Conservation (phyloP, 495 filamentous ascomycete species). For the Tetracladium setigerum region DNA sequence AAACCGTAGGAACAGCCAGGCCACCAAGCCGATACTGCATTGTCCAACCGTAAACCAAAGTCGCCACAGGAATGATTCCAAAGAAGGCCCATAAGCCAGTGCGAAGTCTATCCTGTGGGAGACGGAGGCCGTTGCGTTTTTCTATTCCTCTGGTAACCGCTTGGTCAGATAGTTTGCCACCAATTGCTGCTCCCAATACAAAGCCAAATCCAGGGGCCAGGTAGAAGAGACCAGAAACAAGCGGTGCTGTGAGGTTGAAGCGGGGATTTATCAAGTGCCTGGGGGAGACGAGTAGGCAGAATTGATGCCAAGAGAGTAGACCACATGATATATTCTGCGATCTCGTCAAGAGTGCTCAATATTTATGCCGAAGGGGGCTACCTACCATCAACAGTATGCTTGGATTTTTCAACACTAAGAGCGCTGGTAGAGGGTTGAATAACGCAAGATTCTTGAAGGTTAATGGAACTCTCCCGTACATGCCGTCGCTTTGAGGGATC, state of each 20-base stretch:
- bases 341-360: background rate
- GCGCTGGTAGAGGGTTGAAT: slow-evolving; percentile 51
- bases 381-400: slow-evolving; percentile 34
- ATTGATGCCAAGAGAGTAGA: slow-evolving; percentile 61
- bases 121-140: slow-evolving; percentile 46
- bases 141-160: slow-evolving; percentile 54
- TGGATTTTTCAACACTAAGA: slow-evolving; percentile 49
- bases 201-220: slow-evolving; percentile 64
- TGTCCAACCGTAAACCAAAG: slow-evolving; percentile 63
- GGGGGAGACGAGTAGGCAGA: slow-evolving; percentile 59
- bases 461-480: slow-evolving; percentile 34
- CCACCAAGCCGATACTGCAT: slow-evolving; percentile 57
- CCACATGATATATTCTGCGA: slow-evolving; percentile 52
- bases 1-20: slow-evolving; percentile 54
- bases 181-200: slow-evolving; percentile 56
- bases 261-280: slow-evolving; percentile 64
- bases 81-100: slow-evolving; percentile 50
- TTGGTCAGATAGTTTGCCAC: slow-evolving; percentile 60
- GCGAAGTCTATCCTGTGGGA: slow-evolving; percentile 60
- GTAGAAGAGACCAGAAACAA: slow-evolving; percentile 61
- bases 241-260: slow-evolving; percentile 55
- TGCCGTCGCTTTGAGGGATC: slow-evolving; percentile 48
- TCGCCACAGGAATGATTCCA: slow-evolving; percentile 49
- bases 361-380: background rate
- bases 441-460: slow-evolving; percentile 39